Percentiles rank a stretch among this genome's conserved stretches.
Evolutionary conservation across 768 basidiomycete genomes (phyloP).

Genomic region (Trametes maxima): DNA sequence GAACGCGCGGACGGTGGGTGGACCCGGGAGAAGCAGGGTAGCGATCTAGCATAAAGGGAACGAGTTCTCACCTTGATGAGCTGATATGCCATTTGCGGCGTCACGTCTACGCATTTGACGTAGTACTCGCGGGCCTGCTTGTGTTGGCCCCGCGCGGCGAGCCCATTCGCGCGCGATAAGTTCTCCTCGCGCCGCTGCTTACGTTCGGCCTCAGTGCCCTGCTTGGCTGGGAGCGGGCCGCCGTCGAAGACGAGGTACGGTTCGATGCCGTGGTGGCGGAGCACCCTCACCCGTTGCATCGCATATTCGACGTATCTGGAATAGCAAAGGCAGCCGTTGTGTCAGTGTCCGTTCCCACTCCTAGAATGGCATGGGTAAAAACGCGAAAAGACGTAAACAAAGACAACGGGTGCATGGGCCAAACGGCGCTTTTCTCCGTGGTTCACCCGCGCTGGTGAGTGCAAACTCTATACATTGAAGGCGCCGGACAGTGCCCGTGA

Average conservation of each 20-base stretch:
- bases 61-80: slow-evolving; percentile 81
- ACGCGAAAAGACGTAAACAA: not conserved
- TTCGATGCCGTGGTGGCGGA: slow-evolving; percentile 80
- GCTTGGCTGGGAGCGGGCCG: slow-evolving; percentile 93
- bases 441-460: slow-evolving; percentile 9
- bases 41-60: slow-evolving; percentile 9
- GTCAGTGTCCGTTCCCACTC: slow-evolving; percentile 3
- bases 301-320: slow-evolving; percentile 93
- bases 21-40: slow-evolving; percentile 10
- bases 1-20: not conserved
- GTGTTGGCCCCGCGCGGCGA: slow-evolving; percentile 77
- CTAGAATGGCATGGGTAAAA: slow-evolving; percentile 1
- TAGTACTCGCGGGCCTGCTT: slow-evolving; percentile 86
- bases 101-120: slow-evolving; percentile 91
- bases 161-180: slow-evolving; percentile 67
- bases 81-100: slow-evolving; percentile 96
- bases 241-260: slow-evolving; percentile 98
- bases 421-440: slow-evolving; percentile 13
- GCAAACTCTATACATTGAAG: slow-evolving; percentile 8
- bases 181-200: slow-evolving; percentile 76
- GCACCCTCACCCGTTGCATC: slow-evolving; percentile 87
- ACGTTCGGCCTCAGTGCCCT: slow-evolving; percentile 82
- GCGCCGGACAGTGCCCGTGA: slow-evolving; percentile 12
- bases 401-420: not conserved
- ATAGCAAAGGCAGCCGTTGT: not conserved